Evolutionary conservation across 768 basidiomycete species (phyloP).

Genomic region (Serpula lacrymans): DNA sequence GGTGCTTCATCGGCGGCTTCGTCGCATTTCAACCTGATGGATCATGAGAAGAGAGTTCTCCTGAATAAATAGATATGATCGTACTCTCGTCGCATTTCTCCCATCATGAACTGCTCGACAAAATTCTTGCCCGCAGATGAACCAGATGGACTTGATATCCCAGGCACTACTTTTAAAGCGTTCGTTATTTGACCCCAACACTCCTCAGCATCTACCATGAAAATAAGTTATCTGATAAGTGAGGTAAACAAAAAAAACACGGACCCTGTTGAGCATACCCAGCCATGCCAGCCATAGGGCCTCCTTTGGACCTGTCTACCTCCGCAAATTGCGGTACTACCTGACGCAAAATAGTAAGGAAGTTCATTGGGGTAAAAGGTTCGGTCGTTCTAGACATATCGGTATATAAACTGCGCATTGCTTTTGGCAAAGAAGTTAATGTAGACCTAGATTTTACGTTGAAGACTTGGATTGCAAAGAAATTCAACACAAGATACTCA

Average conservation of each 20-base stretch:
- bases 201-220: conserved; percentile 82
- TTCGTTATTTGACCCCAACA: conserved; percentile 78
- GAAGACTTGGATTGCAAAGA: background rate
- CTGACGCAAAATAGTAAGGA: conserved; percentile 68
- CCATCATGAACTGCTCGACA: conserved; percentile 78
- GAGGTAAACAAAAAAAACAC: background rate
- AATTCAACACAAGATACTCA: conserved; percentile 28
- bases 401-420: conserved; percentile 65
- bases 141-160: conserved; percentile 28
- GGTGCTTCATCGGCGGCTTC: conserved; percentile 80
- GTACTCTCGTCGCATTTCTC: conserved; percentile 71
- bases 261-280: conserved; percentile 80
- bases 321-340: conserved; percentile 93
- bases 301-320: conserved; percentile 41
- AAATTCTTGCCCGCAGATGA: conserved; percentile 50
- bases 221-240: conserved; percentile 3
- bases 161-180: conserved; percentile 68
- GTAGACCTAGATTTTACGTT: conserved; percentile 24
- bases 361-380: conserved; percentile 63
- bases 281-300: conserved; percentile 28
- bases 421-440: conserved; percentile 40
- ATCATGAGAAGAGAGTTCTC: conserved; percentile 3
- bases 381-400: conserved; percentile 77
- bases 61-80: background rate
- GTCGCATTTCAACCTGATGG: conserved; percentile 70